phyloP scores from a whole-genome alignment of 179 eudicot species.

The Silene noctiflora region DNA sequence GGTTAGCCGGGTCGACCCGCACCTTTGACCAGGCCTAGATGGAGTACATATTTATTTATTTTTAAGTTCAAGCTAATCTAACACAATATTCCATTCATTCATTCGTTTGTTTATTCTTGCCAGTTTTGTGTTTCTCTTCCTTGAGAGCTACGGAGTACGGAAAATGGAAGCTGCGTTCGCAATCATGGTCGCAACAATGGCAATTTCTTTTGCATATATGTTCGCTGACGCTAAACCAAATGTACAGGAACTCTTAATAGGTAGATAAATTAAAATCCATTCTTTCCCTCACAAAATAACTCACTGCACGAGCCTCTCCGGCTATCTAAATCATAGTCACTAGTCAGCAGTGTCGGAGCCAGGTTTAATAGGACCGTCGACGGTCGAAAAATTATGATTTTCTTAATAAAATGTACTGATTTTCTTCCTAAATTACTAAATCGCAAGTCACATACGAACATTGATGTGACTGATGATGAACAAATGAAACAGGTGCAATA shows the following conservation, averaged over 20 bases:
- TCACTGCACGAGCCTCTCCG: no score
- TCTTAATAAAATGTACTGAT: no score
- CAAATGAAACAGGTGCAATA: conserved; percentile 43
- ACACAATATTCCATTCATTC: background rate
- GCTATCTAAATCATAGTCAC: no score
- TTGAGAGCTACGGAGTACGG: conserved; percentile 92
- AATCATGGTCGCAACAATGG: conserved; percentile 79
- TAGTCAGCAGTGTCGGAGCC: no score
- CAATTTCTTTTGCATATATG: conserved; percentile 89
- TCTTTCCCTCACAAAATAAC: background rate
- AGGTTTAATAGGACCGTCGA: no score
- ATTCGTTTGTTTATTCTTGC: background rate
- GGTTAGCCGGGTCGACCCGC: no score
- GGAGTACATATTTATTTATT: no score
- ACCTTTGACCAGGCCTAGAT: no score
- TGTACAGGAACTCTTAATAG: conserved; percentile 66
- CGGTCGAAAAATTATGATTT: no score
- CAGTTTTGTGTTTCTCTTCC: conserved; percentile 84
- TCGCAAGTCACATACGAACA: no score
- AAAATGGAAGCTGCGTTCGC: conserved; percentile 92
- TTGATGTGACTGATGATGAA: background rate
- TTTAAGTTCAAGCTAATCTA: background rate
- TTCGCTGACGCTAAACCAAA: conserved; percentile 83
- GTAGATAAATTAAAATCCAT: conserved; percentile 22
- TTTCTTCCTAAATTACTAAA: no score